A percentile compares a stretch with the other conserved stretches of the same genome.
Evolutionary conservation across 108 stramenopile genomes (phyloP).

Genomic region (Aurantiochytrium sp.): DNA sequence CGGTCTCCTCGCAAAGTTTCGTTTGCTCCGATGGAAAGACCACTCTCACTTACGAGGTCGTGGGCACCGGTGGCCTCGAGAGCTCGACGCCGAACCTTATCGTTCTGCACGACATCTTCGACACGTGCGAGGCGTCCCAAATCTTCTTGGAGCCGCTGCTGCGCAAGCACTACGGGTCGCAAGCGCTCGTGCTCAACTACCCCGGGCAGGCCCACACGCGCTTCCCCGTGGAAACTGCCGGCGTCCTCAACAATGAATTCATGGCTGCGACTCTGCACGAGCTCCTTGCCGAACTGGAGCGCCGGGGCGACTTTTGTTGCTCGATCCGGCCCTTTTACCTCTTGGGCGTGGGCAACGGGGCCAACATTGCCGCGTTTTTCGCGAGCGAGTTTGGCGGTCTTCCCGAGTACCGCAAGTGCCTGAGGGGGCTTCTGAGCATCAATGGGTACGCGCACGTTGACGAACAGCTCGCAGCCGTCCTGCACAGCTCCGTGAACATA

Average conservation of each 20-base stretch:
- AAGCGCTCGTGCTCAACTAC: conserved; percentile 55
- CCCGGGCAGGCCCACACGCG: conserved; percentile 56
- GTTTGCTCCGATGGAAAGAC: conserved; percentile 41
- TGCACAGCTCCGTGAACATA: conserved; percentile 50
- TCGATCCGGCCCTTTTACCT: conserved; percentile 49
- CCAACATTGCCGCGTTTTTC: conserved; percentile 50
- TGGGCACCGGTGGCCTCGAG: conserved; percentile 33
- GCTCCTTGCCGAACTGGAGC: conserved; percentile 51
- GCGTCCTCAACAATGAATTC: conserved; percentile 47
- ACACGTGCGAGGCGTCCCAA: conserved; percentile 51
- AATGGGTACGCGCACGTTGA: conserved; percentile 54
- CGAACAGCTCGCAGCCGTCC: conserved; percentile 54
- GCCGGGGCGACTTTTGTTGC: conserved; percentile 42
- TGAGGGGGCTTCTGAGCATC: conserved; percentile 47
- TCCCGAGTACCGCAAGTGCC: conserved; percentile 34
- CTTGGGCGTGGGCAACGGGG: conserved; percentile 54
- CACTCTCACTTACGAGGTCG: conserved; percentile 35
- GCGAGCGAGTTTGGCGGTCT: conserved; percentile 32
- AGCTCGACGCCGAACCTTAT: conserved; percentile 33
- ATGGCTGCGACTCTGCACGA: conserved; percentile 53
- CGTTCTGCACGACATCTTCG: conserved; percentile 59
- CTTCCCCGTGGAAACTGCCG: conserved; percentile 39
- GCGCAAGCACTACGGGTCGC: conserved; percentile 44
- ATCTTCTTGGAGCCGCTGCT: conserved; percentile 51
- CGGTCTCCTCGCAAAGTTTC: background rate